Base-by-base conservation (phyloP, 2,329 filamentous ascomycete genomes). In the Chrysosporium queenslandicum region DNA sequence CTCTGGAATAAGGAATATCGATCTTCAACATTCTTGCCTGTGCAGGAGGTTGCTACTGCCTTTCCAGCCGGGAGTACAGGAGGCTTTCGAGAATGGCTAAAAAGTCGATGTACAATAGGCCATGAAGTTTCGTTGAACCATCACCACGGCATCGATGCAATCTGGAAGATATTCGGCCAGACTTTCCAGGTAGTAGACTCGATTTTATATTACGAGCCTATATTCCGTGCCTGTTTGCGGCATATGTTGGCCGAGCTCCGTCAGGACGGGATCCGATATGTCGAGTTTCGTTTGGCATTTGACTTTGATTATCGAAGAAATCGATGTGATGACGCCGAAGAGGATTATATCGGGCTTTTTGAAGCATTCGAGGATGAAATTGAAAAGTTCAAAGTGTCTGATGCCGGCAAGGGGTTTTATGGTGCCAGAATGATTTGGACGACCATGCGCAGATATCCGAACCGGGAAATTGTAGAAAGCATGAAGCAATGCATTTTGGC, bases 161-260 rank as follows among this genome's bases (percentile, higher is more conserved):
- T 94, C 52, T 96, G 90, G 89, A 72, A 75, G 21, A 89, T 91
- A 63, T 95, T 96, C 68, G 73, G 71, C 48, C 80, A 78, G 39
- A 85, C 83, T 56, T 95, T 95, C 68, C 70, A 77, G 2, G 79
- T 91, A 2, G 76, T 91, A 42, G 80, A 80, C 42, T 83, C 81
- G n/a, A 79, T 95, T 48, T 76, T 95, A 49, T 86, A 85, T 68
- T 95, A 95, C 69, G 91, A 96, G 68, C 90, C 90, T 12, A 87
- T 96, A 57, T 91, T 86, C 70, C 81, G 88, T 25, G 74, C 75
- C 16, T 94, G 89, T 62, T 71, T 96, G 56, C 80, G 78, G 25
- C 77, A 79, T n/a, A 76, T 96, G 60, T 80, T 94, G 68, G 72
- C 72, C 46, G 77, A 83, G 47, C 74, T 96, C 20, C 74, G 83